Percentiles rank a stretch among this genome's conserved stretches.
phyloP scores from a whole-genome alignment of 306 rosid genomes.

The Glycine latifolia region DNA sequence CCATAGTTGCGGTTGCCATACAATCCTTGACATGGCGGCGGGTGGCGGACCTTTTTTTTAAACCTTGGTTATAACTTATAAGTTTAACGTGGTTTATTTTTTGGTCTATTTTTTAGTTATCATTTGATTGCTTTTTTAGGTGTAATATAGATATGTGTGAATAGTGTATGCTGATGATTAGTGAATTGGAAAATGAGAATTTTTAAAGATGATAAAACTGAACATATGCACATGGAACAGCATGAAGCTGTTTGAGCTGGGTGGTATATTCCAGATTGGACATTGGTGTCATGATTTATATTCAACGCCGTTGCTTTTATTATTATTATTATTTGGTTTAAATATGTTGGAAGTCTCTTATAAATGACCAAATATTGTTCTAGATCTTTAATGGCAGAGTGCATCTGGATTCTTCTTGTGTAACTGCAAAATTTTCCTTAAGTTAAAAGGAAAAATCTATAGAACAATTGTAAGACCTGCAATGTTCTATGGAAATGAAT shows the following conservation, averaged over 20 bases:
- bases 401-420: too few relatives aligned
- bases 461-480: too few relatives aligned
- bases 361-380: too few relatives aligned
- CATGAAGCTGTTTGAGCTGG: not conserved
- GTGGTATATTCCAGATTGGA: slow-evolving; percentile 20
- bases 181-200: not conserved
- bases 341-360: too few relatives aligned
- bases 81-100: not conserved
- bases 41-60: not conserved
- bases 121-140: not conserved
- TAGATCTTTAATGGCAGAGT: too few relatives aligned
- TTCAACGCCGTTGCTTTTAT: not conserved
- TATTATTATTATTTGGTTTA: not conserved
- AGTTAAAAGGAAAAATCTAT: too few relatives aligned
- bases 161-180: slow-evolving; percentile 17
- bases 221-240: slow-evolving; percentile 8
- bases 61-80: not conserved
- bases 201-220: not conserved
- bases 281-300: slow-evolving; percentile 20
- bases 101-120: not conserved
- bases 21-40: not conserved
- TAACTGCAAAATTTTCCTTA: too few relatives aligned
- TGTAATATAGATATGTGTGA: not conserved
- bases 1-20: not conserved
- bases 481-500: too few relatives aligned